Base-by-base conservation (phyloP, 2,329 filamentous ascomycete species). In the Paraphaeosphaeria sporulosa region DNA sequence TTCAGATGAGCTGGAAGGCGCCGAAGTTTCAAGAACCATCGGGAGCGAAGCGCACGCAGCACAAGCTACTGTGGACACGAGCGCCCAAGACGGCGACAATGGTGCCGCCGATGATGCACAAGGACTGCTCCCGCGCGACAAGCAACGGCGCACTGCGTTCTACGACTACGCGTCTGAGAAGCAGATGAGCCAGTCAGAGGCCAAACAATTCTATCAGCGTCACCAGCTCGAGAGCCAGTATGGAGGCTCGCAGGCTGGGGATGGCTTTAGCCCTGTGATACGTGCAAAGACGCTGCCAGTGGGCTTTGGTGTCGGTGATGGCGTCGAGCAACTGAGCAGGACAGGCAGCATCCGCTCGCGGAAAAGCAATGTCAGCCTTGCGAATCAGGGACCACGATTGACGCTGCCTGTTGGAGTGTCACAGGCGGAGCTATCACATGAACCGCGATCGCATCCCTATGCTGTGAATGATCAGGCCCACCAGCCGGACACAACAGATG, bases 151-250 rank as follows among this genome's bases (percentile, higher is more conserved):
- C 75, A 97, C 93, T 9, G 92, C 94, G 21, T 96, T 93, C 75
- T 97, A 96, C 80, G 94, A 97, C 78, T 93, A 94, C 72, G 90
- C 94, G 55, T 91, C 92, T 55, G 95, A 99, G 79, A 96, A 95
- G 71, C 92, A 94, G 73, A 91, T 97, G 88, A 96, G 90, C 72
- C 93, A 97, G 77, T 90, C 92, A 27, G 95, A 99, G 76, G 92
- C 94, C 61, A 98, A 97, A 79, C 86, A 97, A 64, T 96, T 98
- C 81, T 99, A 97, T 78, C 94, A 97, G 80, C 86, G 92, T 66
- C 93, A 92, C 78, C 91, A 93, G 77, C 82, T 89, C 59, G 90
- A 90, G 63, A 83, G 80, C 43, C 72, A 82, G 64, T 72, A 73
- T 72, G 79, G 69, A 62, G 78, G 72, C 73, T 76, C 74, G 21